Percentiles rank a stretch among this genome's conserved stretches.
Evolutionary conservation across 306 rosid genomes (phyloP).

Genomic region (Medicago arabica): DNA sequence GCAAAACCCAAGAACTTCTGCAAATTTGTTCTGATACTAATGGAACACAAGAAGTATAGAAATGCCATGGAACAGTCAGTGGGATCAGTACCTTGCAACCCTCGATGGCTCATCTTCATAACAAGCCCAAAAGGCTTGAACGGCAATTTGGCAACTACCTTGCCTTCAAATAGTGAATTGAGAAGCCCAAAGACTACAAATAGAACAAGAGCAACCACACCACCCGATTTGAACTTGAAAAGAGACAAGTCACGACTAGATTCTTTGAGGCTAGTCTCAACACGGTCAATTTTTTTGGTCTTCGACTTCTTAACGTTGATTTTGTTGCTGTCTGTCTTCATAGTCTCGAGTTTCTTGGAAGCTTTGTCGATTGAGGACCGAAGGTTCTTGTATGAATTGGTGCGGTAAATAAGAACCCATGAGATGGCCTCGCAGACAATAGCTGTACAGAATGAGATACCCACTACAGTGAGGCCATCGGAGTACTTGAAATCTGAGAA

Average conservation of each 20-base stretch:
- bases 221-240: conserved; percentile 97
- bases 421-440: conserved; percentile 93
- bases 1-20: conserved; percentile 96
- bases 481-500: conserved; percentile 77
- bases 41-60: conserved; percentile 90
- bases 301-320: conserved; percentile 78
- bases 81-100: conserved; percentile 81
- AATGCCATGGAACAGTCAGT: conserved; percentile 99
- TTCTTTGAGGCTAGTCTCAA: conserved; percentile 94
- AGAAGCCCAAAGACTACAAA: conserved; percentile 92
- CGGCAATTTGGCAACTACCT: conserved; percentile 86
- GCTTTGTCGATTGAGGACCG: conserved; percentile 97
- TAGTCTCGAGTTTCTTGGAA: conserved; percentile 95
- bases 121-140: conserved; percentile 80
- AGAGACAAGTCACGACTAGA: conserved; percentile 92
- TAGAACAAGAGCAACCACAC: conserved; percentile 96
- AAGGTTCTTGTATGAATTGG: conserved; percentile 93
- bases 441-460: conserved; percentile 94
- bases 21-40: conserved; percentile 91
- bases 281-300: conserved; percentile 96
- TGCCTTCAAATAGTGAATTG: conserved; percentile 92
- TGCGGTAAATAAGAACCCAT: conserved; percentile 93
- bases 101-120: conserved; percentile 98
- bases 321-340: conserved; percentile 80
- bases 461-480: conserved; percentile 84